Evolutionary conservation across 2,329 filamentous ascomycete genomes (phyloP).

Genomic region (Cladosporium sp.): DNA sequence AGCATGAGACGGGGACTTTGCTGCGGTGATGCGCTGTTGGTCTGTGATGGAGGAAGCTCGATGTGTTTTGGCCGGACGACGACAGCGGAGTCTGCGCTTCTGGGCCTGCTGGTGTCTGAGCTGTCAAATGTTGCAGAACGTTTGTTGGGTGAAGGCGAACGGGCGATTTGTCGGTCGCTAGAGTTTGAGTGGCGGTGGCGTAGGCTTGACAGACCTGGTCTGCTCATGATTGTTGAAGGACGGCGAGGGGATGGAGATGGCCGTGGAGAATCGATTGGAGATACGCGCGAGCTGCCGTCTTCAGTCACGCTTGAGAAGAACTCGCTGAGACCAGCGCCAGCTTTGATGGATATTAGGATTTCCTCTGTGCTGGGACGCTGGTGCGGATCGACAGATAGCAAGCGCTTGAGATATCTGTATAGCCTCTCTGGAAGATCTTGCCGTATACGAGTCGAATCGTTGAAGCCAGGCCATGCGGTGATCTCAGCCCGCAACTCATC

Average conservation of each 20-base stretch:
- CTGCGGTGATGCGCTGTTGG: constrained; percentile 22
- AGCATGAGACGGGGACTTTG: constrained; percentile 38
- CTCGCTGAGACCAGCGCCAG: constrained; percentile 45
- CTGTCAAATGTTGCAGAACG: neutral
- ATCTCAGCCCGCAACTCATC: constrained; percentile 85
- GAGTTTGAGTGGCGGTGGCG: constrained; percentile 22
- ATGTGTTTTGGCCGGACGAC: constrained; percentile 24
- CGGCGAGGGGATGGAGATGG: constrained; percentile 26
- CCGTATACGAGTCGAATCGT: constrained; percentile 58
- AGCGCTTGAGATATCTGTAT: constrained; percentile 77
- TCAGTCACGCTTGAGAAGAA: constrained; percentile 30
- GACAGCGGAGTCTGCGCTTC: constrained; percentile 5
- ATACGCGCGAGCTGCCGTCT: constrained; percentile 39
- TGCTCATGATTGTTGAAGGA: constrained; percentile 25
- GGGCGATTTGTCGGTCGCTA: constrained; percentile 16
- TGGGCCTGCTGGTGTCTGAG: neutral
- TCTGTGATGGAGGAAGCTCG: constrained; percentile 19
- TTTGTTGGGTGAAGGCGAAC: constrained; percentile 24
- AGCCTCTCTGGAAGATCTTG: constrained; percentile 83
- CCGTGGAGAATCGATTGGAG: constrained; percentile 42
- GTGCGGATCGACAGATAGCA: constrained; percentile 74
- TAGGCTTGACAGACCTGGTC: constrained; percentile 23
- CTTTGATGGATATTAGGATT: constrained; percentile 75
- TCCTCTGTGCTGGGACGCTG: constrained; percentile 83
- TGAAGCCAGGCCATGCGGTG: constrained; percentile 80